phyloP scores from a whole-genome alignment of 2,329 filamentous ascomycete genomes.

The Cercospora brassicicola region DNA sequence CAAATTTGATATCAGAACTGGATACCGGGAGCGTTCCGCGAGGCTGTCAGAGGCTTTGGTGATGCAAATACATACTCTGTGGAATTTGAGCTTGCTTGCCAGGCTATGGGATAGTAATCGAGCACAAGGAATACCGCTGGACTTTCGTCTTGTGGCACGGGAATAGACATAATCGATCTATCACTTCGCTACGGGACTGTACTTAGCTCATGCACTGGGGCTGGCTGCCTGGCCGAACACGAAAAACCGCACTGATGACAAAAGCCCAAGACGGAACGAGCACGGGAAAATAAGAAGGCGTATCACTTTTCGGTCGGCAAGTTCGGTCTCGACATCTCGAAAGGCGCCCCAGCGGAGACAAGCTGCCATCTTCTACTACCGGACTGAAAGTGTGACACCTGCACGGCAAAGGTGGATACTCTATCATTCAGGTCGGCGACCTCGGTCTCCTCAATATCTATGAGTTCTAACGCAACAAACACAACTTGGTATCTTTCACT shows the following conservation, averaged over 20 bases:
- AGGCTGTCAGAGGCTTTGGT: background rate
- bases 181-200: background rate
- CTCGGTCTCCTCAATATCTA: background rate
- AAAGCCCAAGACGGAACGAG: background rate
- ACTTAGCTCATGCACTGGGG: background rate
- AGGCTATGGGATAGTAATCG: background rate
- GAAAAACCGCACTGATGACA: background rate
- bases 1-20: background rate
- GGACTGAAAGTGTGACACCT: too few relatives aligned
- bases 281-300: background rate
- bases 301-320: background rate
- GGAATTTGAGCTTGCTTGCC: background rate
- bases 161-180: background rate
- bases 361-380: background rate
- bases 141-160: background rate
- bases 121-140: background rate
- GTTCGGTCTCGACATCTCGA: background rate
- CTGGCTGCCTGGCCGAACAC: background rate
- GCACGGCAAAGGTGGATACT: background rate
- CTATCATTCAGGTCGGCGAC: background rate
- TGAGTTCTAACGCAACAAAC: background rate
- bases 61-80: background rate
- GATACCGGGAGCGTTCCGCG: background rate
- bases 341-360: background rate
- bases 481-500: constrained; percentile 6